phyloP scores from a whole-genome alignment of 2,329 filamentous ascomycete species.

The Huntiella savannae region DNA sequence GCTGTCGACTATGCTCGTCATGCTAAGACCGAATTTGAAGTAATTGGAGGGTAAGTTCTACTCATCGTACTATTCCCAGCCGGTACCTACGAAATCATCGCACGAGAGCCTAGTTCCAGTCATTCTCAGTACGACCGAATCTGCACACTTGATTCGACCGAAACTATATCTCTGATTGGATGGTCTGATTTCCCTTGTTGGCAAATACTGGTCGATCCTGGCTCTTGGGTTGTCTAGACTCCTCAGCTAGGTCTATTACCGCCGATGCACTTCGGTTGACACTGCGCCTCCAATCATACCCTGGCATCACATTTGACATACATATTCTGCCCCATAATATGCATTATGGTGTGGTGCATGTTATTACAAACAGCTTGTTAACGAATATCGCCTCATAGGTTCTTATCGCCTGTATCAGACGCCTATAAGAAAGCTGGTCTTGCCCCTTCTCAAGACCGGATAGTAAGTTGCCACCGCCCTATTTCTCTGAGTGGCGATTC shows the following conservation, averaged over 20 bases:
- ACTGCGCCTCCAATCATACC: background rate
- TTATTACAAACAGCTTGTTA: background rate
- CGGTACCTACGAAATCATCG: too few species aligned
- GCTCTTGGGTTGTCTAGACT: too few species aligned
- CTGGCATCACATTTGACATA: background rate
- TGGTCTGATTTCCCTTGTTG: too few species aligned
- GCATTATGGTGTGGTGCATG: background rate
- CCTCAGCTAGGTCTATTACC: background rate
- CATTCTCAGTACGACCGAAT: too few species aligned
- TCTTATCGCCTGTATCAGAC: constrained; percentile 18
- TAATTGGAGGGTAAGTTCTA: constrained; percentile 54
- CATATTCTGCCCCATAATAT: too few species aligned
- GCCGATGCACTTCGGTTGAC: background rate
- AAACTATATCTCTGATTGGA: too few species aligned
- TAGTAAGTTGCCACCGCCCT: constrained; percentile 12
- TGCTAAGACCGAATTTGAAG: constrained; percentile 43
- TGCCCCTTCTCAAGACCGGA: constrained; percentile 21
- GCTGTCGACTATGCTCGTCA: constrained; percentile 54
- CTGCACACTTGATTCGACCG: too few species aligned
- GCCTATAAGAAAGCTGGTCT: constrained; percentile 22
- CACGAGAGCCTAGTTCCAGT: too few species aligned
- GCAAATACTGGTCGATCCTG: too few species aligned
- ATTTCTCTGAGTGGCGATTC: too few species aligned
- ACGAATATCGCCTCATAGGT: constrained; percentile 18
- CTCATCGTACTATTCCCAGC: too few species aligned